Percentiles rank a stretch among this genome's conserved stretches.
Evolutionary conservation across 73 alveolate species (phyloP).

Genomic region (Tetrahymena borealis): DNA sequence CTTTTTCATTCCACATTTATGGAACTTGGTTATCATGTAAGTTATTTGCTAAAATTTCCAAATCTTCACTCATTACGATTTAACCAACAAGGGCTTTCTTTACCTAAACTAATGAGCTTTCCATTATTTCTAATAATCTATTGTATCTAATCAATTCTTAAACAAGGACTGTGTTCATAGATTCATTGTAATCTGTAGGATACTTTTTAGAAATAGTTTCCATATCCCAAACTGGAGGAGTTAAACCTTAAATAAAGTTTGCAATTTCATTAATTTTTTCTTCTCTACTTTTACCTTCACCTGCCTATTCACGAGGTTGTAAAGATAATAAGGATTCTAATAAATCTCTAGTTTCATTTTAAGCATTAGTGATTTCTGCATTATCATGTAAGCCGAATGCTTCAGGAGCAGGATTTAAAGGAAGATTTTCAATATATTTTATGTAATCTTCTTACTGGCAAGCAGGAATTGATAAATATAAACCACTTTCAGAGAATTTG

Average conservation of each 20-base stretch:
- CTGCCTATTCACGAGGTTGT: conserved; percentile 88
- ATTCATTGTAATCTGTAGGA: conserved; percentile 92
- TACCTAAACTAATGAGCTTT: conserved; percentile 68
- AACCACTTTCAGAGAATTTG: conserved; percentile 90
- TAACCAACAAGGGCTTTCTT: conserved; percentile 78
- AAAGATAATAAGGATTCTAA: conserved; percentile 84
- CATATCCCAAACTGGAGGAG: conserved; percentile 92
- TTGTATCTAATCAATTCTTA: conserved; percentile 96
- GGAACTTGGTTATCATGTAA: conserved; percentile 80
- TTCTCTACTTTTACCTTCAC: conserved; percentile 90
- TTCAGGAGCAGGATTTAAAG: conserved; percentile 90
- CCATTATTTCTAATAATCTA: conserved; percentile 84
- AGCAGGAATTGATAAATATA: conserved; percentile 78
- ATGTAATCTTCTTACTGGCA: conserved; percentile 81
- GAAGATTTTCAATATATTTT: conserved; percentile 72
- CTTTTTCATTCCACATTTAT: conserved; percentile 74
- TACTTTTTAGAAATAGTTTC: conserved; percentile 78
- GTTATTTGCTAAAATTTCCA: conserved; percentile 71
- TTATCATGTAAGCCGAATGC: conserved; percentile 97
- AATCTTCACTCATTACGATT: conserved; percentile 81
- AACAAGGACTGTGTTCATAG: conserved; percentile 96
- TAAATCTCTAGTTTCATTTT: conserved; percentile 80
- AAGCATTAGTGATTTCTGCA: conserved; percentile 93
- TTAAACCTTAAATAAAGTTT: conserved; percentile 71
- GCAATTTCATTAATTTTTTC: conserved; percentile 87